A percentile compares a stretch with the other conserved stretches of the same genome.
These are phyloP conservation scores for Geotrichum fermentans DNA, from an alignment of 1,139 yeast species.

Conservation along the genomic window DNA sequence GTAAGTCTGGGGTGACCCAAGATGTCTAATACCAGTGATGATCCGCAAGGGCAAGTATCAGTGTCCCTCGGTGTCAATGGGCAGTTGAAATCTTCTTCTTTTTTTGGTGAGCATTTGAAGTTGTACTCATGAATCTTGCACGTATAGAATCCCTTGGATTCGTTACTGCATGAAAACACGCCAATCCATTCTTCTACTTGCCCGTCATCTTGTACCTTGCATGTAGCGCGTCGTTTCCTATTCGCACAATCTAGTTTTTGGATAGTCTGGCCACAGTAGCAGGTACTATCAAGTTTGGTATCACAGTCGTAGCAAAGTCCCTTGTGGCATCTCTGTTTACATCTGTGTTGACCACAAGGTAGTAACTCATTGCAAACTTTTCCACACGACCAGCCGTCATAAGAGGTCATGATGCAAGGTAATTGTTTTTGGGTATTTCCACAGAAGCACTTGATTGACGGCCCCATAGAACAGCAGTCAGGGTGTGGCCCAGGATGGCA, in stretches of 20 bases:
- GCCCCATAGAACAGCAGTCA: constrained; percentile 72
- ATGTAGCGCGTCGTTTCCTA: constrained; percentile 18
- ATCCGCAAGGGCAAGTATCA: constrained; percentile 76
- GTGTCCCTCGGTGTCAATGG: constrained; percentile 56
- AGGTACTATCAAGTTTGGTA: constrained; percentile 43
- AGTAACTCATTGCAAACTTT: constrained; percentile 52
- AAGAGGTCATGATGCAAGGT: constrained; percentile 71
- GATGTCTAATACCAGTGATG: constrained; percentile 40
- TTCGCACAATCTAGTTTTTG: constrained; percentile 26
- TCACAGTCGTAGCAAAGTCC: constrained; percentile 79
- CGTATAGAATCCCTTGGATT: constrained; percentile 49
- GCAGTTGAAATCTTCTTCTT: constrained; percentile 46
- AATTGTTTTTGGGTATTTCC: constrained; percentile 63
- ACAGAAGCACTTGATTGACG: constrained; percentile 65
- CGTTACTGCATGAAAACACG: constrained; percentile 52
- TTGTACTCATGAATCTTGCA: constrained; percentile 65
- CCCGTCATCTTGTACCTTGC: constrained; percentile 22
- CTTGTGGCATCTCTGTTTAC: constrained; percentile 56
- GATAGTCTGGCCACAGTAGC: constrained; percentile 68
- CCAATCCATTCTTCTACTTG: constrained; percentile 53
- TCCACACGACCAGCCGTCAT: constrained; percentile 67
- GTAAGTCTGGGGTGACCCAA: constrained; percentile 46
- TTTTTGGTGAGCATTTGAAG: constrained; percentile 55
- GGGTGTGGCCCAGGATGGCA: constrained; percentile 94
- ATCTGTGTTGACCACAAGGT: constrained; percentile 72